Base-by-base conservation (phyloP, 495 filamentous ascomycete genomes). In the Cenococcum geophilum region DNA sequence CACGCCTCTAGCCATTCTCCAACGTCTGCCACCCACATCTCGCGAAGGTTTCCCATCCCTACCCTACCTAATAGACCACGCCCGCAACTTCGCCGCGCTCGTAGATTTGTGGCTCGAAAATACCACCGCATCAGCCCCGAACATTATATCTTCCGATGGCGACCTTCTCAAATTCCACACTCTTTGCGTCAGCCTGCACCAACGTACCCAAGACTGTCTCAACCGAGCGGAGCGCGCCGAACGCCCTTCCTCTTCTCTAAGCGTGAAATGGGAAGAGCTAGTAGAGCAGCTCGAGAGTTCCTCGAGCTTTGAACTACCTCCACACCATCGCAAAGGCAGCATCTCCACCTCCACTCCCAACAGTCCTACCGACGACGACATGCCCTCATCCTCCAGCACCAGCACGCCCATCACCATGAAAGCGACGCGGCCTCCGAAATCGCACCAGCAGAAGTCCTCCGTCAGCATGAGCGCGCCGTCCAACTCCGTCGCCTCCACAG, bases 1-100 rank as follows among this genome's bases (percentile, higher is more conserved):
- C 35, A 97, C 93, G 1, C 93, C 93, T 9, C 84, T 95, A 47
- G 89, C 91, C 16, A 97, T 99, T 64, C 82, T 96, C 22, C 84
- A 86, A 32, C 85, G 95, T 1, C 74, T 97, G 45, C 89, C 91
- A 1, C 84, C 82, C 10, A 86, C 88, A 9, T 91, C 89, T 21
- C 82, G 89, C 49, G 95, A 99, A 76, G 93, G 93, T 0, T 97
- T 97, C 64, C 95, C 92, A 8, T 92, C 88, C 35, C 82, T 99
- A 25, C 93, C 93, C 0, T 97, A 96, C 70, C 81, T 99, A 12
- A 89, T 99, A 68, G 93, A 99, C 65, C 86, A 92, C 59, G 83
- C 91, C 4, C 83, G 90, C 55, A 90, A 87, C 71, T 97, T 89
- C 68, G 91, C 93, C 10, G 85, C 85, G n/a, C 75, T 99, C 18